Percentiles rank a stretch among this genome's conserved stretches.
These are phyloP conservation scores for Oryza punctata DNA, from an alignment of 176 grass and related monocot genomes.

Conservation along the genomic window DNA sequence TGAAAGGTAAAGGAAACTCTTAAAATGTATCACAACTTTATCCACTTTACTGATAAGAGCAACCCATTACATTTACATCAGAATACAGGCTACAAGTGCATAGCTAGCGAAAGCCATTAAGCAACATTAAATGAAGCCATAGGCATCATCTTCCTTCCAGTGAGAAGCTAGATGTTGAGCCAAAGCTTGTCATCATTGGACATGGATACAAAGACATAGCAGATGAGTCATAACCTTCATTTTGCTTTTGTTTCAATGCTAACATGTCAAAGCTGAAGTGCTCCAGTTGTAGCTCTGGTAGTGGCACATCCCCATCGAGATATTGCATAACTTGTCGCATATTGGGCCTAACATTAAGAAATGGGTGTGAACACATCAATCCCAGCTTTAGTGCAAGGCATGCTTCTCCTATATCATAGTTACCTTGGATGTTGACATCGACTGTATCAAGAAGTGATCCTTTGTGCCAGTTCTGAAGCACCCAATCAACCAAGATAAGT, in stretches of 20 bases:
- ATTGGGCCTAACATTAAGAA: slow-evolving; percentile 8
- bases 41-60: background rate
- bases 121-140: background rate
- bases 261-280: slow-evolving; percentile 16
- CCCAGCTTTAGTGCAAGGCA: slow-evolving; percentile 16
- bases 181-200: slow-evolving; percentile 3
- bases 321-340: slow-evolving; percentile 42
- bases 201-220: slow-evolving; percentile 10
- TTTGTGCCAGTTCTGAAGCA: too few relatives aligned
- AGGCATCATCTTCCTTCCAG: slow-evolving; percentile 17
- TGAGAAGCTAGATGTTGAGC: slow-evolving; percentile 15
- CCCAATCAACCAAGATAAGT: background rate
- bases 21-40: background rate
- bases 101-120: background rate
- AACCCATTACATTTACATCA: background rate
- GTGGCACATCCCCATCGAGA: background rate
- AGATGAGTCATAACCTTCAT: background rate
- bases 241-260: background rate
- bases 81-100: background rate
- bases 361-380: slow-evolving; percentile 29
- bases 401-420: background rate
- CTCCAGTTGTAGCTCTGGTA: background rate
- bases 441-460: background rate
- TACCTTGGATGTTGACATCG: background rate
- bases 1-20: too few relatives aligned